Conservation (phyloP, 352 stramenopile genomes). For the Phytopythium boreale region DNA sequence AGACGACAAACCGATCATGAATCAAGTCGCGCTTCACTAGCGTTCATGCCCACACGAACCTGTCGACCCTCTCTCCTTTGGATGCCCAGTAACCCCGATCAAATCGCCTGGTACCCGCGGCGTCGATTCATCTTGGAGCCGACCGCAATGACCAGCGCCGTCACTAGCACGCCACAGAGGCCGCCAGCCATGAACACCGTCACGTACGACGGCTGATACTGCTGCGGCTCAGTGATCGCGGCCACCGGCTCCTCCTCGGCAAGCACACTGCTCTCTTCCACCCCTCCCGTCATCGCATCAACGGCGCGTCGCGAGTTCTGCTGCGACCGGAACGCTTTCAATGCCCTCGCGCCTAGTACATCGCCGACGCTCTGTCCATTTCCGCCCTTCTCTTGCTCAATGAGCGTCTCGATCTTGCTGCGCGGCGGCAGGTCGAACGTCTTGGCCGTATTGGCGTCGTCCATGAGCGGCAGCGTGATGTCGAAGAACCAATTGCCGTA, state of each 20-base stretch:
- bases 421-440: conserved; percentile 65
- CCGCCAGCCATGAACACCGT: not conserved
- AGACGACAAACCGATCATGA: not conserved
- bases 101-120: conserved; percentile 1
- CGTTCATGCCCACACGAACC: too few species aligned
- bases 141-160: not conserved
- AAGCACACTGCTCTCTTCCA: not conserved
- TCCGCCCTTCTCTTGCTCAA: conserved; percentile 10
- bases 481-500: conserved; percentile 68
- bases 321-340: not conserved
- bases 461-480: conserved; percentile 38
- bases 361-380: not conserved
- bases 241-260: not conserved
- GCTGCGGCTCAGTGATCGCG: not conserved
- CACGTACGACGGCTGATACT: not conserved
- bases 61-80: too few species aligned
- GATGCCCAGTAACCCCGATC: too few species aligned
- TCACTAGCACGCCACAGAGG: not conserved
- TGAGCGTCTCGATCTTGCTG: conserved; percentile 34
- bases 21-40: not conserved
- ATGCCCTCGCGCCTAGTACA: not conserved
- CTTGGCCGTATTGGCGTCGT: conserved; percentile 31
- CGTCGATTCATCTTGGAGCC: not conserved
- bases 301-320: not conserved
- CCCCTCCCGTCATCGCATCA: not conserved